These are phyloP conservation scores for Helenozyma rhizophorensis DNA, from an alignment of 805 yeast genomes.

Conservation along the genomic window DNA sequence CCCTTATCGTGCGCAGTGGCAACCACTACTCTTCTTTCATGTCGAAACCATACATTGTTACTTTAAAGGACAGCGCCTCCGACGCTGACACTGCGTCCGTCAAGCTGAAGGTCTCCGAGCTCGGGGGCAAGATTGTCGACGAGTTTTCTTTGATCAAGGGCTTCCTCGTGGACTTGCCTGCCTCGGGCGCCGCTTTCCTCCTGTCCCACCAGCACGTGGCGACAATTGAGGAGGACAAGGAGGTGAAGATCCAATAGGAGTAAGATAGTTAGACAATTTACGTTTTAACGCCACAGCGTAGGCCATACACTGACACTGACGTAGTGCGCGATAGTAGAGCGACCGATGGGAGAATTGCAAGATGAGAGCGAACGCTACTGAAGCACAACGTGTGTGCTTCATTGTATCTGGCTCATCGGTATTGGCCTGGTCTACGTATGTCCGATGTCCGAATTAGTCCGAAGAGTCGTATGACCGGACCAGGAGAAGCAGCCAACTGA, in stretches of 20 bases:
- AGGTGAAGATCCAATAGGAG: conserved; percentile 44
- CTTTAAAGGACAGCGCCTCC: conserved; percentile 43
- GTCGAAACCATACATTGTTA: conserved; percentile 39
- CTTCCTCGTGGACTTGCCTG: conserved; percentile 56
- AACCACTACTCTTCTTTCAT: conserved; percentile 9
- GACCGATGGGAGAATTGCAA: too few species aligned
- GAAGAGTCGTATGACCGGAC: too few species aligned
- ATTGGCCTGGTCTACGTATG: too few species aligned
- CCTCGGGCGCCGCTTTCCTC: conserved; percentile 44
- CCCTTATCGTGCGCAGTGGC: conserved; percentile 3
- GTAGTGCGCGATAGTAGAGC: too few species aligned
- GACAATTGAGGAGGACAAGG: conserved; percentile 63
- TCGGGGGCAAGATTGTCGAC: conserved; percentile 60
- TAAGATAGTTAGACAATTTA: too few species aligned
- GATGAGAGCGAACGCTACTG: too few species aligned
- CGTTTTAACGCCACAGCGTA: too few species aligned
- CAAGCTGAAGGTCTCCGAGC: conserved; percentile 44
- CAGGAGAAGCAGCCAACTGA: too few species aligned
- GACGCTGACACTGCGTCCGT: conserved; percentile 36
- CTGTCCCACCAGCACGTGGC: conserved; percentile 49
- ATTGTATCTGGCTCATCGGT: too few species aligned
- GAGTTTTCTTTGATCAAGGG: conserved; percentile 68
- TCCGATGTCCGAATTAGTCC: too few species aligned
- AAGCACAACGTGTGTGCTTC: too few species aligned
- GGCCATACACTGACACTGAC: too few species aligned